Evolutionary conservation across 768 basidiomycete species (phyloP), one percentile per base, ranked within the genome.

Genomic region (Lyophyllum decastes): DNA sequence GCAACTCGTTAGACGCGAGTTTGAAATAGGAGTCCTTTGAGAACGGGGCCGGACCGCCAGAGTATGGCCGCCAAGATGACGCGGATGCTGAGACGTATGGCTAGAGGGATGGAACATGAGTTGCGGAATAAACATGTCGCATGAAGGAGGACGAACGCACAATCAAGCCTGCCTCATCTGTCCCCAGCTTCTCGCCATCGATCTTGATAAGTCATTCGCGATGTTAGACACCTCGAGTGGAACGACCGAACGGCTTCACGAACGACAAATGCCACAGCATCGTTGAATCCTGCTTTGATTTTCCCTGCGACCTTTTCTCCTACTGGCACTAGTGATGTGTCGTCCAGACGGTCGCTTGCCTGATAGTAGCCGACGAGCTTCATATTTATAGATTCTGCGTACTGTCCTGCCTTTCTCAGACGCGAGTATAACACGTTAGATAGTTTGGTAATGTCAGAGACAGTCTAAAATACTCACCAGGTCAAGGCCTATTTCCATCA

Each of bases 401-500:
- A 77, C 61, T 80, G 78, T 46, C 68, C 75, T 38, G 85, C 87
- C 89, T 91, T 68, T 43, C 54, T 43, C 54, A 49, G 50, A 54
- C 17, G 21, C 27, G 16, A 8, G 57, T 34, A 55, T 35, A 30
- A 54, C 35, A 55, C 35, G 25, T 55, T 30, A 16, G 43, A 19
- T 38, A 24, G 2, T 25, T 49, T n/a, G 40, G n/a, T n/a, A 14
- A 54, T 35, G 25, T 26, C 21, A 21, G 19, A 25, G 10, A 55
- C 22, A 27, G 45, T 43, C 35, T 38, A 34, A 38, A 30, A 17
- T 26, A 73, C 85, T 62, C 62, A 90, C 90, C 66, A 91, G 73
- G 64, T 90, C 89, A 41, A 92, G 79, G 24, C 90, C 92, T 59
- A 91, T 86, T 68, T 92, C 90, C 88, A 92, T 92, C 86, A 89